Percentiles rank a stretch among this genome's conserved stretches.
Evolutionary conservation across 1,139 yeast genomes (phyloP).

Genomic region (Lodderomyces oxycetoniae): DNA sequence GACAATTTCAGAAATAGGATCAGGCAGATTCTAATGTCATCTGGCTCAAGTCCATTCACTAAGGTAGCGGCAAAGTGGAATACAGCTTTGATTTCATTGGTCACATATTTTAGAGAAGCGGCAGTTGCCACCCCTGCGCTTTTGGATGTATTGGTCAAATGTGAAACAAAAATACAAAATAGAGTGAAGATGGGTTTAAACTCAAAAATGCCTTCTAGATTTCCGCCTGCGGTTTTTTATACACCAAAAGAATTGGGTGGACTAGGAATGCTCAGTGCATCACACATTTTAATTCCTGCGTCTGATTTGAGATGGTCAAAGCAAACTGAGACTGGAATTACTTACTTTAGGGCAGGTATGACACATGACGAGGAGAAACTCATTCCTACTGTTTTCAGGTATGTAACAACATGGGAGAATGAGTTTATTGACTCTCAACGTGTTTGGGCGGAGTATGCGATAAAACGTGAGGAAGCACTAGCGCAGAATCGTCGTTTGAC

Average conservation of each 20-base stretch:
- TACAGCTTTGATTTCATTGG: slow-evolving; percentile 79
- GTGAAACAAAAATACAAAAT: slow-evolving; percentile 92
- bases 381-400: slow-evolving; percentile 91
- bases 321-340: slow-evolving; percentile 92
- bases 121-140: slow-evolving; percentile 77
- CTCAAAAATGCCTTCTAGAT: slow-evolving; percentile 97
- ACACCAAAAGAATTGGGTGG: slow-evolving; percentile 98
- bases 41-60: slow-evolving; percentile 94
- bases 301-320: slow-evolving; percentile 88
- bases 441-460: slow-evolving; percentile 97
- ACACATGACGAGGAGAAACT: slow-evolving; percentile 71
- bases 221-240: slow-evolving; percentile 98
- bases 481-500: slow-evolving; percentile 84
- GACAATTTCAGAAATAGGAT: slow-evolving; percentile 78
- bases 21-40: slow-evolving; percentile 87
- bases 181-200: slow-evolving; percentile 92
- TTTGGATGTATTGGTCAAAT: slow-evolving; percentile 76
- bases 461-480: slow-evolving; percentile 81
- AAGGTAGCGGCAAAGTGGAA: slow-evolving; percentile 97
- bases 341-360: slow-evolving; percentile 95
- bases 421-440: slow-evolving; percentile 92
- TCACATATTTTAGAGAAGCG: slow-evolving; percentile 91
- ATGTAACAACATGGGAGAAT: slow-evolving; percentile 94
- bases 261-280: slow-evolving; percentile 94
- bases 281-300: slow-evolving; percentile 91